phyloP scores from a whole-genome alignment of 2,329 filamentous ascomycete genomes.

The Raffaelea albimanens region DNA sequence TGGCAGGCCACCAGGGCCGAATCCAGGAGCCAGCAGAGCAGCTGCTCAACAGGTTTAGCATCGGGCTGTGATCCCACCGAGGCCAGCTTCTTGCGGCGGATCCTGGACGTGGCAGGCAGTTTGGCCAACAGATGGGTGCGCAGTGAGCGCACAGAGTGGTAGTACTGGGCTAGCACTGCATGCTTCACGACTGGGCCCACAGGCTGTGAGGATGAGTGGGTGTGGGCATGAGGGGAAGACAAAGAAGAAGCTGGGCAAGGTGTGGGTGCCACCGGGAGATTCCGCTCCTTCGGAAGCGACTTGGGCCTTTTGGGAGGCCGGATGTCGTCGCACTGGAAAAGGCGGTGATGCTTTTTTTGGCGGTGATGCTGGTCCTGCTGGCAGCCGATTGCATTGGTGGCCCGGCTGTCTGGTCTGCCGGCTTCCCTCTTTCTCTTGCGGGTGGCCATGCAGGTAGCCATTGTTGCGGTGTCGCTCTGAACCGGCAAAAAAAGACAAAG shows the following conservation, averaged over 20 bases:
- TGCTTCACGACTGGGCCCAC: constrained; percentile 28
- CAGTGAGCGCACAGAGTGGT: constrained; percentile 54
- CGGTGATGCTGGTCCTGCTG: too few relatives aligned
- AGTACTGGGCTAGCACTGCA: constrained; percentile 60
- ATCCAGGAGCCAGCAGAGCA: constrained; percentile 55
- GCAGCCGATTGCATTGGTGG: too few relatives aligned
- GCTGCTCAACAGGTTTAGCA: constrained; percentile 22
- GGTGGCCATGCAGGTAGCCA: too few relatives aligned
- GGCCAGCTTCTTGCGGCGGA: constrained; percentile 48
- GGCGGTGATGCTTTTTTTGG: too few relatives aligned
- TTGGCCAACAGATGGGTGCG: constrained; percentile 59
- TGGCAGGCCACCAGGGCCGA: constrained; percentile 54
- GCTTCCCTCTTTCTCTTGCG: too few relatives aligned
- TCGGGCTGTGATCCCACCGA: not conserved
- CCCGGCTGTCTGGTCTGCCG: too few relatives aligned
- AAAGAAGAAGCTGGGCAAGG: not conserved
- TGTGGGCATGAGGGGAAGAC: too few relatives aligned
- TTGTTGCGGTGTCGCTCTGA: too few relatives aligned
- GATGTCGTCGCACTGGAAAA: too few relatives aligned
- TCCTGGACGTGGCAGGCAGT: constrained; percentile 57
- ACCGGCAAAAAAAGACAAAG: too few relatives aligned
- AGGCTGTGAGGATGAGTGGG: too few relatives aligned
- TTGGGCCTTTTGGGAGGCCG: too few relatives aligned
- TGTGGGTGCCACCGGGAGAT: not conserved
- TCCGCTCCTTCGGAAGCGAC: not conserved